Evolutionary conservation across 257 asterid genomes (phyloP).

Genomic region (Nicotiana undulata): DNA sequence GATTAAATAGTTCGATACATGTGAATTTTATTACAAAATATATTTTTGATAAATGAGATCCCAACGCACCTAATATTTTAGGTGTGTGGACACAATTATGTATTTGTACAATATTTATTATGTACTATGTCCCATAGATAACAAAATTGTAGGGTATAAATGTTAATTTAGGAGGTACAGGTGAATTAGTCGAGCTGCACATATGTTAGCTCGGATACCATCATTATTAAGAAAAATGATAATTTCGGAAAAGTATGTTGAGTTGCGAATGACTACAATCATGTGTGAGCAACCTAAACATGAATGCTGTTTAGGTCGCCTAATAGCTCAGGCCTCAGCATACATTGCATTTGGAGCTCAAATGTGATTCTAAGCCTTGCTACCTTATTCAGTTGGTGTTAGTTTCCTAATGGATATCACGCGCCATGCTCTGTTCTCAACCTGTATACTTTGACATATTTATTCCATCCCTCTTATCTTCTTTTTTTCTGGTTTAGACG

Average conservation of each 20-base stretch:
- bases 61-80: background rate
- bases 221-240: background rate
- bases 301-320: background rate
- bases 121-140: background rate
- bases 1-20: background rate
- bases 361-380: background rate
- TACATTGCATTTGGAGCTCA: background rate
- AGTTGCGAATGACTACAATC: background rate
- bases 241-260: background rate
- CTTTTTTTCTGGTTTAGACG: background rate
- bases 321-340: background rate
- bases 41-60: background rate
- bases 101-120: background rate
- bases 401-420: background rate
- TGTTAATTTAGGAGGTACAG: background rate
- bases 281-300: background rate
- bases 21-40: background rate
- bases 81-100: background rate
- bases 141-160: background rate
- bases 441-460: background rate
- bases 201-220: background rate
- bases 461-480: background rate
- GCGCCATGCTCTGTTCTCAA: background rate
- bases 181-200: background rate
- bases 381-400: background rate